These are phyloP conservation scores for Antitrichia curtipendula DNA, from an alignment of 225 moss, liverwort and hornwort genomes.

Conservation along the genomic window DNA sequence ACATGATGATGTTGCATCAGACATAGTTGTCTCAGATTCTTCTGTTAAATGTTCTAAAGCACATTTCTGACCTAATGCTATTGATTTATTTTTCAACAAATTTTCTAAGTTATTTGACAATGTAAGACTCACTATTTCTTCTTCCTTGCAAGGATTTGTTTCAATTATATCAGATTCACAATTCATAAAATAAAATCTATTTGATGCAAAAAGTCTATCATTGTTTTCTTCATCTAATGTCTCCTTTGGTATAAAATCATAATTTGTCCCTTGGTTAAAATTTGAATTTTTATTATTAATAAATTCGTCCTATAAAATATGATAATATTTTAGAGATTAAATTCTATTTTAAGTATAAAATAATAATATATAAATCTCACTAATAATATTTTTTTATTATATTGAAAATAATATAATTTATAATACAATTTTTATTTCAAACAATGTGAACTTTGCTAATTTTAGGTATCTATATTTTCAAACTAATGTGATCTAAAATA, in stretches of 20 bases:
- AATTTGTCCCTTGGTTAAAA: background rate
- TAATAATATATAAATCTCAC: too few species aligned
- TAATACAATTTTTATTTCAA: background rate
- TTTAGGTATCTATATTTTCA: background rate
- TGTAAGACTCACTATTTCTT: background rate
- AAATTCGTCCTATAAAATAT: background rate
- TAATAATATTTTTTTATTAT: too few species aligned
- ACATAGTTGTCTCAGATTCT: background rate
- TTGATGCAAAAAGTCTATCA: background rate
- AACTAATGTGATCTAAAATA: background rate
- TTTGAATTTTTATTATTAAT: background rate
- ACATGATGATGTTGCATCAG: background rate
- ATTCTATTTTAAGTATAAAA: fast-evolving
- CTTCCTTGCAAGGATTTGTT: fast-evolving
- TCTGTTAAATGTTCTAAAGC: background rate
- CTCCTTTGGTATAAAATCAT: background rate
- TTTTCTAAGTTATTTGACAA: background rate
- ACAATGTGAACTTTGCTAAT: fast-evolving
- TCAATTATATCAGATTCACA: background rate
- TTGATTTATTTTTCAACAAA: background rate
- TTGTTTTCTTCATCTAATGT: background rate
- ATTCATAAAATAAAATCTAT: background rate
- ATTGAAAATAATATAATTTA: background rate
- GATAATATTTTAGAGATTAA: background rate
- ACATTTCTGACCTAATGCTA: background rate